Evolutionary conservation across 148 eudicot genomes (phyloP), one percentile per base, ranked within the genome.

Genomic region (Rhododendron henanense): DNA sequence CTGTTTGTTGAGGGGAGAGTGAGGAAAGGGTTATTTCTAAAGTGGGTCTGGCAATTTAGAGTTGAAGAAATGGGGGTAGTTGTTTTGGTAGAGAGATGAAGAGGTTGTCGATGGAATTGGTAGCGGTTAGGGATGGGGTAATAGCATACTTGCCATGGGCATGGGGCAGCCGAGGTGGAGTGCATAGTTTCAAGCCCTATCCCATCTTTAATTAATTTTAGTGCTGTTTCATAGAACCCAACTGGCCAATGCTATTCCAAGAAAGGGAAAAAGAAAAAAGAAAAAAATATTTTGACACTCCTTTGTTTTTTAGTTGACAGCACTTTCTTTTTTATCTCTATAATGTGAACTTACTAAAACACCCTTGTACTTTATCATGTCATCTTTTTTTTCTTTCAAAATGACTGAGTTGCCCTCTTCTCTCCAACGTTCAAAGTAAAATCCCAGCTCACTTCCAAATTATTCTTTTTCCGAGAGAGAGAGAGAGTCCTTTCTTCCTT

Each of bases 161-260:
- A 71, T 48, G 89, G 45, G 75, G 89, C 63, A 83, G 81, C 28
- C 33, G 88, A 85, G 85, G 83, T 85, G 31, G 88, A 90, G 28
- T 75, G 88, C 91, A 90, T 90, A 59, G n/a, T 73, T 79, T 63
- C 75, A 53, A 19, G 37, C 39, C 50, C 53, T 65, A 59, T 59
- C 48, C n/a, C n/a, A n/a, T 78, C 15, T 9, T 21, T 2, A 5
- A 16, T 19, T 16, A 75, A 35, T 75, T 18, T 6, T 37, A 3
- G 2, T 13, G 14, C 45, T 21, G n/a, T 5, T 74, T 74, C 41
- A 18, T 37, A 69, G 16, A 35, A 74, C 41, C 8, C 41, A 73
- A 73, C 77, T 15, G 76, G 44, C 44, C 41, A 35, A 74, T 35
- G 41, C 78, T 19, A 33, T 13, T 73, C 35, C 35, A 14, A 28